Percentiles rank a stretch among this genome's conserved stretches.
Conservation (phyloP, 495 filamentous ascomycete genomes). For the Symbiotaphrina buchneri region DNA sequence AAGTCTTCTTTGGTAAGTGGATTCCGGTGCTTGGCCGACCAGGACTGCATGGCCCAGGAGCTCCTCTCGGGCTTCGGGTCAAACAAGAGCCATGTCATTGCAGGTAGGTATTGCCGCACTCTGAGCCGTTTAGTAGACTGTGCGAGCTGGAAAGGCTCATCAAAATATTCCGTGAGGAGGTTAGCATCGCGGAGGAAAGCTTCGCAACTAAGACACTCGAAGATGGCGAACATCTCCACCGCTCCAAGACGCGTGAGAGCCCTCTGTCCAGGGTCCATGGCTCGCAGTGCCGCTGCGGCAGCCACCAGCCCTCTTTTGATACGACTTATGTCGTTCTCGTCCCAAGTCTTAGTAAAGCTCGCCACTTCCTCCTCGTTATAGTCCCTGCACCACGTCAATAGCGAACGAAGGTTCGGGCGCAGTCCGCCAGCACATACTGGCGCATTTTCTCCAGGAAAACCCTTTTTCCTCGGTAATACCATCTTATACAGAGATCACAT, state of each 20-base stretch:
- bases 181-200: constrained; percentile 28
- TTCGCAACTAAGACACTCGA: constrained; percentile 39
- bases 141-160: constrained; percentile 53
- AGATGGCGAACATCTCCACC: constrained; percentile 31
- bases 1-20: constrained; percentile 42
- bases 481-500: constrained; percentile 61
- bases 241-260: constrained; percentile 22
- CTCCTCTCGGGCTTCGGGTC: constrained; percentile 30
- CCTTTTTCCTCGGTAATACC: constrained; percentile 54
- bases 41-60: constrained; percentile 45
- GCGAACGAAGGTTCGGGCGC: no score
- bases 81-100: constrained; percentile 64
- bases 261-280: constrained; percentile 23
- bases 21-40: constrained; percentile 30
- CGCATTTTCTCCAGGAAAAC: constrained; percentile 36
- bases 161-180: constrained; percentile 35
- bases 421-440: no score
- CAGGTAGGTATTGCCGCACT: constrained; percentile 46
- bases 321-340: constrained; percentile 36
- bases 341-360: constrained; percentile 27
- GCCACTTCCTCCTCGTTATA: constrained; percentile 41
- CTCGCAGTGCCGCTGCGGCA: constrained; percentile 23
- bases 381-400: constrained; percentile 14
- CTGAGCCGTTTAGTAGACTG: constrained; percentile 51
- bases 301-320: constrained; percentile 30